phyloP scores from a whole-genome alignment of 441 rosid species.

The Populus hybrid region DNA sequence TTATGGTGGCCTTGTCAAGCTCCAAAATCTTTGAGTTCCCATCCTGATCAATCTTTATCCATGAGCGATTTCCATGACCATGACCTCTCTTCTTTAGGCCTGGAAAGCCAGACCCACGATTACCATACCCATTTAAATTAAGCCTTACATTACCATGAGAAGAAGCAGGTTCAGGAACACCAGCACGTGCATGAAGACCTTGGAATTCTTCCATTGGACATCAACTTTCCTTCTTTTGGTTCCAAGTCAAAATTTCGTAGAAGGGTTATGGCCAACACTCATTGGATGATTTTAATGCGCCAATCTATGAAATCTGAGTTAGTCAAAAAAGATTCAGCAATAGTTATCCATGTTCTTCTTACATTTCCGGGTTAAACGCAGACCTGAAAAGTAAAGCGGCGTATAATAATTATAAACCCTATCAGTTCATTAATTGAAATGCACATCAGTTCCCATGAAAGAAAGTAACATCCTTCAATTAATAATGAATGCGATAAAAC shows the following conservation, averaged over 20 bases:
- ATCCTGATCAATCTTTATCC: conserved; percentile 80
- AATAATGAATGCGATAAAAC: neutral
- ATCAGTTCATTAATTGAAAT: neutral
- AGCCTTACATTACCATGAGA: conserved; percentile 38
- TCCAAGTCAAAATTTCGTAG: conserved; percentile 23
- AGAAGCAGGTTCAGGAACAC: conserved; percentile 34
- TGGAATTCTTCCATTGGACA: conserved; percentile 45
- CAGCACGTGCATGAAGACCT: conserved; percentile 27
- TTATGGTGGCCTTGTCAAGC: conserved; percentile 84
- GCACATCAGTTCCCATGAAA: neutral
- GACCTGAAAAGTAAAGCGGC: conserved; percentile 12
- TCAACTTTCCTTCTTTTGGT: conserved; percentile 17
- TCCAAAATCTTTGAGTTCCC: conserved; percentile 66
- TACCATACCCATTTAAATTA: conserved; percentile 36
- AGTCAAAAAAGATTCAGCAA: conserved; percentile 12
- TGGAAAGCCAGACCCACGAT: conserved; percentile 39
- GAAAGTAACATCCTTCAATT: neutral
- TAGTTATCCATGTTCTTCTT: conserved; percentile 14
- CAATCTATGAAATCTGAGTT: conserved; percentile 7
- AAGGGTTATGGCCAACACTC: conserved; percentile 26
- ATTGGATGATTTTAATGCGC: conserved; percentile 16
- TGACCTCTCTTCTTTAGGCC: conserved; percentile 87
- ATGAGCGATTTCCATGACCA: conserved; percentile 79
- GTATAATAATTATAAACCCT: neutral
- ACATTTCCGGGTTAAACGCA: conserved; percentile 24